These are phyloP conservation scores for Arthrocladium fulminans DNA, from an alignment of 2,329 filamentous ascomycete species.

Conservation along the genomic window DNA sequence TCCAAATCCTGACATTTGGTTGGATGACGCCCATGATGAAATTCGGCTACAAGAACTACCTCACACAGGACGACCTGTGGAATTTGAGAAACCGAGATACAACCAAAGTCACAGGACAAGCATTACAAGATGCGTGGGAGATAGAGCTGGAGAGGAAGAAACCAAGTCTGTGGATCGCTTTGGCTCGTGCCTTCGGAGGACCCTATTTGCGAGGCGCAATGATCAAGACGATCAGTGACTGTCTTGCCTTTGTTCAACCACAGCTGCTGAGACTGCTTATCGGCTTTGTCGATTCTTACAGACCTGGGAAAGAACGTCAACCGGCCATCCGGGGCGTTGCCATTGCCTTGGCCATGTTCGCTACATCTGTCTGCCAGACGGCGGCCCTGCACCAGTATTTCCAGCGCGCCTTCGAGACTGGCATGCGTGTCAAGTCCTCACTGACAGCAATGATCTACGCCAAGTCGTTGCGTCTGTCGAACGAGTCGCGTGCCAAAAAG, in stretches of 20 bases:
- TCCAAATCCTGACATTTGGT: slow-evolving; percentile 85
- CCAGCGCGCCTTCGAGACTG: slow-evolving; percentile 85
- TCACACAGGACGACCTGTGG: slow-evolving; percentile 95
- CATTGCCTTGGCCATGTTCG: slow-evolving; percentile 88
- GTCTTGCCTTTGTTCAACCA: slow-evolving; percentile 79
- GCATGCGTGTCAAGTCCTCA: slow-evolving; percentile 92
- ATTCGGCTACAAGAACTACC: slow-evolving; percentile 78
- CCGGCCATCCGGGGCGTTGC: slow-evolving; percentile 75
- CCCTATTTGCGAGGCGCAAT: slow-evolving; percentile 73
- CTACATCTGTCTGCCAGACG: slow-evolving; percentile 76
- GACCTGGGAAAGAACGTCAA: slow-evolving; percentile 50
- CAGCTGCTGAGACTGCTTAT: slow-evolving; percentile 82
- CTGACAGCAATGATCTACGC: slow-evolving; percentile 85
- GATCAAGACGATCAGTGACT: slow-evolving; percentile 84
- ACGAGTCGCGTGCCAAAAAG: slow-evolving; percentile 80
- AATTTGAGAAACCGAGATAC: slow-evolving; percentile 72
- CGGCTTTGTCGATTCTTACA: slow-evolving; percentile 71
- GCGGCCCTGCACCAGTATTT: slow-evolving; percentile 95
- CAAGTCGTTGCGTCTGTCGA: slow-evolving; percentile 82
- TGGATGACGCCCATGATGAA: slow-evolving; percentile 99
- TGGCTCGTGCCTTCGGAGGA: slow-evolving; percentile 74
- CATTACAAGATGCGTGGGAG: slow-evolving; percentile 68
- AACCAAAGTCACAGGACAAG: slow-evolving; percentile 61
- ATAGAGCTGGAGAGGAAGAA: slow-evolving; percentile 62
- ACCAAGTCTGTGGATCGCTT: slow-evolving; percentile 77